phyloP scores from a whole-genome alignment of 768 basidiomycete genomes.

The Leccinum subgranulosum region DNA sequence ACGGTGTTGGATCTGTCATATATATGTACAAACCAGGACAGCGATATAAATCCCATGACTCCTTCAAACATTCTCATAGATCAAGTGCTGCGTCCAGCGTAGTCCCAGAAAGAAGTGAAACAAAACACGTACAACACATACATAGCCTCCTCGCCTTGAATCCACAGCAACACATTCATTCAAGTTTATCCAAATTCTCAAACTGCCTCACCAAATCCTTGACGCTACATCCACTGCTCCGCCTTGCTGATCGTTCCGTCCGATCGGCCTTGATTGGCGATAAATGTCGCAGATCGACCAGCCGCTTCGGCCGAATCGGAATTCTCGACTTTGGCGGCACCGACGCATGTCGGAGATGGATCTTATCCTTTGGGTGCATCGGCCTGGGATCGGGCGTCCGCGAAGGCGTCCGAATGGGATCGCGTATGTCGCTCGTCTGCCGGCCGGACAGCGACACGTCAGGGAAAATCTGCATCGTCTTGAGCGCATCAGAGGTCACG shows the following conservation, averaged over 20 bases:
- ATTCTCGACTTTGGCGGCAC: constrained; percentile 38
- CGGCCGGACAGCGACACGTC: constrained; percentile 46
- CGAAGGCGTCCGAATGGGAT: constrained; percentile 58
- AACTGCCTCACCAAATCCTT: constrained; percentile 67
- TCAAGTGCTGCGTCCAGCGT: constrained; percentile 10
- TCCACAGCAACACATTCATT: constrained; percentile 2
- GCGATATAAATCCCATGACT: background rate
- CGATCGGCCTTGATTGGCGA: constrained; percentile 41
- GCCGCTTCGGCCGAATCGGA: constrained; percentile 41
- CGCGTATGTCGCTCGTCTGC: constrained; percentile 31
- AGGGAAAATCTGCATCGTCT: constrained; percentile 27
- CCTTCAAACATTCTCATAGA: background rate
- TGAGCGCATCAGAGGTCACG: constrained; percentile 35
- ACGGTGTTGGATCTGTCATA: background rate
- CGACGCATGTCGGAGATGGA: constrained; percentile 57
- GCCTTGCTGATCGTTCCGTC: constrained; percentile 36
- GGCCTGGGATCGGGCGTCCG: constrained; percentile 45
- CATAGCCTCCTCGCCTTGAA: background rate
- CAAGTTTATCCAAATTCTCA: constrained; percentile 36
- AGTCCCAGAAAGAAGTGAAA: constrained; percentile 9
- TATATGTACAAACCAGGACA: background rate
- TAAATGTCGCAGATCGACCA: constrained; percentile 49
- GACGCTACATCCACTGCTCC: constrained; percentile 68
- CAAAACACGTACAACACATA: constrained; percentile 5
- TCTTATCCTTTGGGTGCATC: constrained; percentile 61